Percentiles rank a stretch among this genome's conserved stretches.
phyloP scores from a whole-genome alignment of 768 basidiomycete species.

The Leccinum longicurvipes region DNA sequence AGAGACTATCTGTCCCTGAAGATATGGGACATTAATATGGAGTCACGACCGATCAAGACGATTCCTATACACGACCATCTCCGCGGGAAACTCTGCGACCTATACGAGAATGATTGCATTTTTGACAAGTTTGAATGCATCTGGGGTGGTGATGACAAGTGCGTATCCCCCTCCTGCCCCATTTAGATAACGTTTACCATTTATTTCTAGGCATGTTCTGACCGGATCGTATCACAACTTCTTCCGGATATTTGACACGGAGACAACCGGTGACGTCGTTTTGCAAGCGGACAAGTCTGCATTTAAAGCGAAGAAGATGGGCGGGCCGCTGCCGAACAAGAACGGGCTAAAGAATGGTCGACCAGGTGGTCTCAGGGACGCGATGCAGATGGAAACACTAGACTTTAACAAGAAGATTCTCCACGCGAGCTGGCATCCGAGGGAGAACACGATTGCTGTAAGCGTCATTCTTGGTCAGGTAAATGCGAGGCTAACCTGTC shows the following conservation, averaged over 20 bases:
- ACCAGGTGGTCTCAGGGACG: constrained; percentile 66
- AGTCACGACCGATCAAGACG: constrained; percentile 91
- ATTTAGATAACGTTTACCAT: constrained; percentile 9
- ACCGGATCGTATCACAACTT: constrained; percentile 99
- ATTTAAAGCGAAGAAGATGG: constrained; percentile 99
- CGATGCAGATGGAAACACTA: constrained; percentile 81
- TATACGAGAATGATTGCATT: constrained; percentile 99
- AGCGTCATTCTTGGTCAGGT: constrained; percentile 30
- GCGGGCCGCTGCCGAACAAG: constrained; percentile 76
- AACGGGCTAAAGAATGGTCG: constrained; percentile 74
- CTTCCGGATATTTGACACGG: constrained; percentile 98
- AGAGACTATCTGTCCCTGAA: constrained; percentile 97
- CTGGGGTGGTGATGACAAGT: constrained; percentile 96
- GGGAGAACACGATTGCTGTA: constrained; percentile 97
- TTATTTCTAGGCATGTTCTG: constrained; percentile 72
- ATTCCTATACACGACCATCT: constrained; percentile 99
- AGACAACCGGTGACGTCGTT: constrained; percentile 83
- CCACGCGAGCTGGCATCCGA: constrained; percentile 96
- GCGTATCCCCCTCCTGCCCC: constrained; percentile 38
- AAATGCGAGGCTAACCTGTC: constrained; percentile 6
- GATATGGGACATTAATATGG: constrained; percentile 99
- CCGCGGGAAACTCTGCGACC: constrained; percentile 93
- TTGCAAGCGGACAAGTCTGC: constrained; percentile 98
- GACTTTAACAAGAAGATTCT: constrained; percentile 98
- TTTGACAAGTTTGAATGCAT: constrained; percentile 99